A percentile compares a stretch with the other conserved stretches of the same genome.
Evolutionary conservation across 2,329 filamentous ascomycete genomes (phyloP).

Genomic region (Fusarium irregulare): DNA sequence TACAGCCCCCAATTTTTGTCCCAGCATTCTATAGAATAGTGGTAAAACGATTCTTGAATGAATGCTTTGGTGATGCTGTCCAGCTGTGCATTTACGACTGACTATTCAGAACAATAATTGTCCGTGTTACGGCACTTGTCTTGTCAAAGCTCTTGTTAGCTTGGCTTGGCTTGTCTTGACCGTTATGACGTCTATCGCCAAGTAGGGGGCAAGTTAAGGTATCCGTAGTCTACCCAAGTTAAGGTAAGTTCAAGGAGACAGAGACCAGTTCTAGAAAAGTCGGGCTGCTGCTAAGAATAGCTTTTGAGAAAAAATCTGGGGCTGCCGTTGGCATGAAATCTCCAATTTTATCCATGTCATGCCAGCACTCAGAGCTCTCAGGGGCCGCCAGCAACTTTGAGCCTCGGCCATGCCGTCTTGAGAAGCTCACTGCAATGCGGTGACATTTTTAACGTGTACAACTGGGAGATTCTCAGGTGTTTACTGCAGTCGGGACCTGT

Average conservation of each 20-base stretch:
- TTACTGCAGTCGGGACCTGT: background rate
- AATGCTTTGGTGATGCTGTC: background rate
- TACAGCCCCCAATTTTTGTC: background rate
- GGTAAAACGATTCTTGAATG: slow-evolving; percentile 3
- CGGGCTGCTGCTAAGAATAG: slow-evolving; percentile 12
- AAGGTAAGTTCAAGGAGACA: background rate
- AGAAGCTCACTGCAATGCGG: background rate
- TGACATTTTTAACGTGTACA: background rate
- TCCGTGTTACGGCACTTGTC: background rate
- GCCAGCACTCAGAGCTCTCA: background rate
- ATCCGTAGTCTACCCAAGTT: background rate
- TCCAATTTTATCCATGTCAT: slow-evolving; percentile 8
- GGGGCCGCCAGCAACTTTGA: background rate
- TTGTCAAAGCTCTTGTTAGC: background rate
- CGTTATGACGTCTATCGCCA: slow-evolving; percentile 19
- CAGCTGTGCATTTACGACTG: background rate
- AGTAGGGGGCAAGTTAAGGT: background rate
- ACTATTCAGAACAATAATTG: background rate
- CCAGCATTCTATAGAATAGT: background rate
- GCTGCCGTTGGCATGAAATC: background rate
- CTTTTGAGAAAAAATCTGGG: background rate
- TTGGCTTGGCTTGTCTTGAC: background rate
- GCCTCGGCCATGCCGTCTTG: background rate
- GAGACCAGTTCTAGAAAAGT: slow-evolving; percentile 19
- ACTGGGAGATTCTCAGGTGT: background rate